Evolutionary conservation across 2,329 filamentous ascomycete species (phyloP).

Genomic region (Blastomyces percursus): DNA sequence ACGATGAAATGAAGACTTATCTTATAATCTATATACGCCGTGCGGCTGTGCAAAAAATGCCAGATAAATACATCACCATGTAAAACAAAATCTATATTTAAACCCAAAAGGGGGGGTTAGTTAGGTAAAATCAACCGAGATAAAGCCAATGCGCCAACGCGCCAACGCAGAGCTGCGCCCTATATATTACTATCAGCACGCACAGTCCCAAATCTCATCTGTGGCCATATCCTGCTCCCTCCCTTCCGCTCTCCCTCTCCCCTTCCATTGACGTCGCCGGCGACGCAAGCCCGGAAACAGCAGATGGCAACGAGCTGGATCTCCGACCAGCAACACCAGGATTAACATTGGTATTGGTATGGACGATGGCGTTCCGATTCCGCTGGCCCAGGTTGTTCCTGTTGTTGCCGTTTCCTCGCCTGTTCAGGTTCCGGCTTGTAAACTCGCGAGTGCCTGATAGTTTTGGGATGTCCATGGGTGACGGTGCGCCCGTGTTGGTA

Average conservation of each 20-base stretch:
- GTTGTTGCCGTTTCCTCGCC: neutral
- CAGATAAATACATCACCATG: neutral
- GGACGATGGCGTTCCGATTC: neutral
- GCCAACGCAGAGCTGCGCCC: neutral
- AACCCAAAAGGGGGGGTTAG: no score
- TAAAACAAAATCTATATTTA: neutral
- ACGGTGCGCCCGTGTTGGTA: neutral
- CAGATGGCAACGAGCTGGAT: constrained; percentile 23
- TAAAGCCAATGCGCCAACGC: neutral
- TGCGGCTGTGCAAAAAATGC: neutral
- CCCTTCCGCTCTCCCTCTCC: neutral
- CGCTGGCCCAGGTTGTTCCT: neutral
- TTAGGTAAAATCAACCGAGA: neutral
- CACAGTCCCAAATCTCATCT: neutral
- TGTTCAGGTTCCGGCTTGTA: neutral
- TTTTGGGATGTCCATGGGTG: neutral
- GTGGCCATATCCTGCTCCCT: neutral
- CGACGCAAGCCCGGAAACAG: constrained; percentile 29
- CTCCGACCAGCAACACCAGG: constrained; percentile 13
- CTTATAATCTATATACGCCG: neutral
- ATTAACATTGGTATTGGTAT: neutral
- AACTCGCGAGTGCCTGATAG: neutral
- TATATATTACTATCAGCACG: neutral
- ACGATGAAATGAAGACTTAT: neutral
- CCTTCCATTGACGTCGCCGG: constrained; percentile 24